A percentile compares a stretch with the other conserved stretches of the same genome.
These are phyloP conservation scores for Phaffomyces antillensis DNA, from an alignment of 805 yeast species.

Conservation along the genomic window DNA sequence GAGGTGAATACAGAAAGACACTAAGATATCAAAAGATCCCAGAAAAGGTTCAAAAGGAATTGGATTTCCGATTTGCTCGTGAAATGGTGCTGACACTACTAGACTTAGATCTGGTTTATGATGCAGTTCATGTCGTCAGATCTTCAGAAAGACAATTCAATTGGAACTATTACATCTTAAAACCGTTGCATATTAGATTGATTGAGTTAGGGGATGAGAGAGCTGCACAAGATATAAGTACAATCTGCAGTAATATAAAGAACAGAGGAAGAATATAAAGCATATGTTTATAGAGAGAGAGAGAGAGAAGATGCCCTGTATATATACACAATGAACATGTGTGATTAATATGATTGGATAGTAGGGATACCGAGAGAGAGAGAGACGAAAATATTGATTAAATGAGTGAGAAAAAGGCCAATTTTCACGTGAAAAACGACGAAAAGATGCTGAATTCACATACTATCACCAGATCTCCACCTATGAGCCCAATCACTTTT, in stretches of 20 bases:
- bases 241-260: conserved; percentile 22
- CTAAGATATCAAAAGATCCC: conserved; percentile 36
- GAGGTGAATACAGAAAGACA: conserved; percentile 67
- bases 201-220: conserved; percentile 37
- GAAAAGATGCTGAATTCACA: no score
- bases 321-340: neutral
- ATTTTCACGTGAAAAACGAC: no score
- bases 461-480: no score
- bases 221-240: conserved; percentile 24
- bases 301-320: neutral
- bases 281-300: neutral
- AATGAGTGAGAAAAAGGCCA: no score
- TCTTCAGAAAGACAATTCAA: conserved; percentile 62
- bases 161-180: conserved; percentile 53
- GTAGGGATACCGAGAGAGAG: no score
- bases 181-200: conserved; percentile 33
- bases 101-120: conserved; percentile 47
- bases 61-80: conserved; percentile 66
- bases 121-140: conserved; percentile 61
- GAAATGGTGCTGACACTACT: conserved; percentile 59
- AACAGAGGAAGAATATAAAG: neutral
- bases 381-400: no score
- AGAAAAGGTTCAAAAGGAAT: conserved; percentile 30
- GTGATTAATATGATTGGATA: no score
- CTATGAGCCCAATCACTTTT: no score